Conservation (phyloP, 2,329 filamentous ascomycete genomes). For the Periconia digitata region DNA sequence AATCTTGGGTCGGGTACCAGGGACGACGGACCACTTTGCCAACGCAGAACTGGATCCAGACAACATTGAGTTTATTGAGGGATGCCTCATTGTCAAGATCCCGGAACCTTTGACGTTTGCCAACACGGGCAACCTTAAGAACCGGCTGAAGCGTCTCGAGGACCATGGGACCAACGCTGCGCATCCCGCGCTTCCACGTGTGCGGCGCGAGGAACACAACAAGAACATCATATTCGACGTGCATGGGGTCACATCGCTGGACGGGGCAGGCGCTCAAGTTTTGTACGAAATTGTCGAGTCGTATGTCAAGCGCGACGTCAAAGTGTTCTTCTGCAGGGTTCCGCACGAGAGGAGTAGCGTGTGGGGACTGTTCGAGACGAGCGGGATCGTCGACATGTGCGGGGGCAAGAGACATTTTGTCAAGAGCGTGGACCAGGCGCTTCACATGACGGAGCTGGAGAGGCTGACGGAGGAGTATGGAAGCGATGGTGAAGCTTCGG, state of each 20-base stretch:
- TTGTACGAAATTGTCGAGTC: conserved; percentile 82
- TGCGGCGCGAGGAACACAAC: conserved; percentile 78
- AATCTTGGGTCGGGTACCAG: conserved; percentile 86
- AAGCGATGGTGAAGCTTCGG: conserved; percentile 26
- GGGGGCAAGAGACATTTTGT: conserved; percentile 81
- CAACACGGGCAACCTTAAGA: conserved; percentile 91
- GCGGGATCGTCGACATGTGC: conserved; percentile 81
- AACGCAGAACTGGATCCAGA: conserved; percentile 76
- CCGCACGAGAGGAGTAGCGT: conserved; percentile 57
- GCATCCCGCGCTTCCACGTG: conserved; percentile 82
- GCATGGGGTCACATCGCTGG: conserved; percentile 92
- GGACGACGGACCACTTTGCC: conserved; percentile 75
- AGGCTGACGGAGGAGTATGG: conserved; percentile 48
- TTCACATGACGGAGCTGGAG: conserved; percentile 77
- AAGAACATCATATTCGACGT: conserved; percentile 95
- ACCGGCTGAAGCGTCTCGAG: conserved; percentile 78
- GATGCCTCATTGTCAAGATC: conserved; percentile 94
- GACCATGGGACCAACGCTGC: conserved; percentile 83
- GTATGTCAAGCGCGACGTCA: conserved; percentile 75
- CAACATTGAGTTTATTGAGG: conserved; percentile 83
- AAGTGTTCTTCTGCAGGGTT: conserved; percentile 72
- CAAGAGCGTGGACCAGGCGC: conserved; percentile 77
- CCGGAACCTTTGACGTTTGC: conserved; percentile 95
- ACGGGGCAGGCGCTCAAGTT: conserved; percentile 91
- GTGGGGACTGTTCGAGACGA: conserved; percentile 71